These are phyloP conservation scores for Solanum okadae DNA, from an alignment of 257 asterid species.

Conservation along the genomic window DNA sequence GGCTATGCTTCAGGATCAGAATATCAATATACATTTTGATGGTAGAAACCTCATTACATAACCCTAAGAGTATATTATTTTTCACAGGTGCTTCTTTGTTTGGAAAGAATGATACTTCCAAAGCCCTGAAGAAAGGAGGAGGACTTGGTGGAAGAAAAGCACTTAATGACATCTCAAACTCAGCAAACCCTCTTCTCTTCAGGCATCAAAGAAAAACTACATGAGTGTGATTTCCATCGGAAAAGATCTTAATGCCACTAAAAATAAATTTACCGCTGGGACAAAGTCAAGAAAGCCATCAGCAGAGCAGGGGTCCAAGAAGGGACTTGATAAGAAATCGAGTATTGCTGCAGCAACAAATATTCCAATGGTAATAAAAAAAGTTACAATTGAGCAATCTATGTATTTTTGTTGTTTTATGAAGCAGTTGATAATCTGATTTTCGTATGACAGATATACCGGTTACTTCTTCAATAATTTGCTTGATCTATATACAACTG, in stretches of 20 bases:
- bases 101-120: slow-evolving; percentile 31
- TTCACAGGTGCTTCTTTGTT: slow-evolving; percentile 27
- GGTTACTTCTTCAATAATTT: not conserved
- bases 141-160: slow-evolving; percentile 58
- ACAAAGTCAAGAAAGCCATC: slow-evolving; percentile 43
- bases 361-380: slow-evolving; percentile 27
- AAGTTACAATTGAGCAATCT: not conserved
- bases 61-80: not conserved
- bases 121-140: slow-evolving; percentile 40
- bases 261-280: not conserved
- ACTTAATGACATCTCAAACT: slow-evolving; percentile 81
- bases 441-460: not conserved
- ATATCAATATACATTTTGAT: slow-evolving; percentile 39
- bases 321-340: slow-evolving; percentile 24
- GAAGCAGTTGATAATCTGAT: not conserved
- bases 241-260: slow-evolving; percentile 30
- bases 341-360: slow-evolving; percentile 25
- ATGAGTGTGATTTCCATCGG: slow-evolving; percentile 26
- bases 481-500: not conserved
- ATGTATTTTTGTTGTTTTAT: not conserved
- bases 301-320: slow-evolving; percentile 18
- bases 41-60: slow-evolving; percentile 24
- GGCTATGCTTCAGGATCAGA: slow-evolving; percentile 46
- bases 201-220: slow-evolving; percentile 33
- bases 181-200: slow-evolving; percentile 42